Base-by-base conservation (phyloP, 169 alveolate species). In the Prorocentrum cordatum region DNA sequence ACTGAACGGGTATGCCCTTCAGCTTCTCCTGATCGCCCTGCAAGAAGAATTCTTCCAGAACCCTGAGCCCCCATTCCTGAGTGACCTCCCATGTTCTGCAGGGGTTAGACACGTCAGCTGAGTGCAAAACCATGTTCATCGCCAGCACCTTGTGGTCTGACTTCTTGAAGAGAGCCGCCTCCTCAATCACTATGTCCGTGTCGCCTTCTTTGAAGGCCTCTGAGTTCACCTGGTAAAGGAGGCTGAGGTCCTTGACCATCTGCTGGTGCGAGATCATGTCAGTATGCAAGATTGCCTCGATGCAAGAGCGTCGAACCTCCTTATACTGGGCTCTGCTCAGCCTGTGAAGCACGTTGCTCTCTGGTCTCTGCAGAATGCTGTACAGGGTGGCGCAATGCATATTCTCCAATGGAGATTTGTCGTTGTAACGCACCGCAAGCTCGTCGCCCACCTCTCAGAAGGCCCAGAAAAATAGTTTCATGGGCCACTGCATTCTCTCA, bases 101-200 rank as follows among this genome's bases (percentile, higher is more conserved):
- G 10, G 89, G 89, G 38, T 80, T 80, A 10, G 89, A 80, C 86
- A 75, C 86, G 36, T 75, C 89, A 14, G 89, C 89, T 33, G 89
- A 61, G 36, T 80, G 89, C 66, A 80, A 47, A 9, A 62, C 45
- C 36, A 68, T 45, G 35, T 80, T 68, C 77, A 59, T 80, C 77
- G 61, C 89, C 50, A 80, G 79, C 89, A 80, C 47, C 26, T 80
- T 80, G 79, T 61, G 45, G 18, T 80, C 89, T 9, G 66, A 45
- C 89, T 68, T 80, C 22, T 32, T 42, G n/a, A 42, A 9, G 9
- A 12, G 54, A 9, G 54, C 9, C 16, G n/a, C n/a, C n/a, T n/a
- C n/a, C n/a, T n/a, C n/a, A n/a, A n/a, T n/a, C n/a, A n/a, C n/a
- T n/a, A n/a, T n/a, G n/a, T n/a, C n/a, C n/a, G n/a, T n/a, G n/a